Evolutionary conservation across 768 basidiomycete species (phyloP).

Genomic region (Naganishia kalamii): DNA sequence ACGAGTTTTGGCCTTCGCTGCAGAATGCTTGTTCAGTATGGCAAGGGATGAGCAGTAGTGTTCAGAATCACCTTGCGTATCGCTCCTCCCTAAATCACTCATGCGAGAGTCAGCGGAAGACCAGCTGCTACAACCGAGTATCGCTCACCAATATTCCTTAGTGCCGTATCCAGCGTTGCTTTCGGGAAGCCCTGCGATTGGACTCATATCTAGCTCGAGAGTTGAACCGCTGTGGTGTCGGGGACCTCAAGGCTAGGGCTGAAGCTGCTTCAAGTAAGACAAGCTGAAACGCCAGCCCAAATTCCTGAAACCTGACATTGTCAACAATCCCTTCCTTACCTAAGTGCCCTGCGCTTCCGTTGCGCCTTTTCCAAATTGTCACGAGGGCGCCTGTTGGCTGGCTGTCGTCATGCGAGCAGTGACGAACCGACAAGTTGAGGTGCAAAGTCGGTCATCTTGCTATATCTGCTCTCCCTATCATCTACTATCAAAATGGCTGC

Average conservation of each 20-base stretch:
- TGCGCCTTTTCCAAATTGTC: constrained; percentile 13
- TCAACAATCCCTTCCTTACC: constrained; percentile 13
- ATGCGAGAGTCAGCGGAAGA: not conserved
- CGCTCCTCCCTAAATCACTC: constrained; percentile 39
- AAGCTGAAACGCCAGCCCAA: not conserved
- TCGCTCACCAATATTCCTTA: constrained; percentile 42
- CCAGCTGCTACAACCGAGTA: not conserved
- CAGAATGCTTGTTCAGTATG: not conserved
- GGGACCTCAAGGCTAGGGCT: too few relatives aligned
- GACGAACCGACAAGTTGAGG: not conserved
- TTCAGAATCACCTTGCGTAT: constrained; percentile 40
- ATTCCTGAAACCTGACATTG: not conserved
- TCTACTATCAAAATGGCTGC: constrained; percentile 11
- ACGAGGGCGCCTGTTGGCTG: not conserved
- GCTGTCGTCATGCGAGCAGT: constrained; percentile 11
- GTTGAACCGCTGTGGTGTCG: too few relatives aligned
- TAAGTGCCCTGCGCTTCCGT: not conserved
- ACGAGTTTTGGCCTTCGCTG: constrained; percentile 39
- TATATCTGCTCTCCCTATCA: not conserved
- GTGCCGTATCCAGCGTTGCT: constrained; percentile 46
- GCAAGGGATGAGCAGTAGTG: not conserved
- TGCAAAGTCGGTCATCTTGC: not conserved
- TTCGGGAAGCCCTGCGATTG: constrained; percentile 28
- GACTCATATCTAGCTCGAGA: not conserved
- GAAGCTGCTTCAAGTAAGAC: not conserved